Evolutionary conservation across 495 filamentous ascomycete genomes (phyloP), one percentile per base, ranked within the genome.

Genomic region (Astrothelium subdiscretum): DNA sequence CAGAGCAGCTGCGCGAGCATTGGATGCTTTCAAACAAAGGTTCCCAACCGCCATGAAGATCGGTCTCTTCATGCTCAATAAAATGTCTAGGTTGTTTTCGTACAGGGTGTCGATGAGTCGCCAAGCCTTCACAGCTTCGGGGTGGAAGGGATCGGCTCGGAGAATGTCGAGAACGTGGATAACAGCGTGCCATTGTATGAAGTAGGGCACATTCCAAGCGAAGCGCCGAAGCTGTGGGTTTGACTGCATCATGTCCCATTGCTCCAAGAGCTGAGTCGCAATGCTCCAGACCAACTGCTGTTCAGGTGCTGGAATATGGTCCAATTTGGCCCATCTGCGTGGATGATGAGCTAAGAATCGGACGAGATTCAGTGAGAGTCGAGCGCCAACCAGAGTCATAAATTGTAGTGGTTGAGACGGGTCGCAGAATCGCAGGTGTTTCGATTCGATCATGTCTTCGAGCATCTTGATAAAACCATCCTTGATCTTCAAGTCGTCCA

Each of bases 11-110:
- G 59, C 65, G 43, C 63, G 60, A 61, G 65, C 67, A 59, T 64
- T 66, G 64, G 65, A 72, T 40, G 72, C 70, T 59, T 72, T 74
- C 38, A 71, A 31, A 13, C 64, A 68, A 18, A 74, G 61, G 59
- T 70, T 74, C 29, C 65, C 67, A 12, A 74, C 51, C 3, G 72
- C 72, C 3, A 69, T 40, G 20, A 63, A 62, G 35, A 73, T 65
- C 1, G 68, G 68, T 32, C 66, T 70, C 32, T 61, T 67, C 29
- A 51, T 65, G 57, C 65, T 43, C 2, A 66, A 58, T n/a, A 72
- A 32, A 57, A 72, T 68, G 18, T 60, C 66, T 32, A 60, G 60
- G 32, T 67, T 69, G 31, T 68, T 66, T 32, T 66, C n/a, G 22
- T 66, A 66, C 32, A 64, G 48, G 32, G 31, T 59, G 31, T 61